Base-by-base conservation (phyloP, 257 asterid species). In the Solanum corneliomulleri region DNA sequence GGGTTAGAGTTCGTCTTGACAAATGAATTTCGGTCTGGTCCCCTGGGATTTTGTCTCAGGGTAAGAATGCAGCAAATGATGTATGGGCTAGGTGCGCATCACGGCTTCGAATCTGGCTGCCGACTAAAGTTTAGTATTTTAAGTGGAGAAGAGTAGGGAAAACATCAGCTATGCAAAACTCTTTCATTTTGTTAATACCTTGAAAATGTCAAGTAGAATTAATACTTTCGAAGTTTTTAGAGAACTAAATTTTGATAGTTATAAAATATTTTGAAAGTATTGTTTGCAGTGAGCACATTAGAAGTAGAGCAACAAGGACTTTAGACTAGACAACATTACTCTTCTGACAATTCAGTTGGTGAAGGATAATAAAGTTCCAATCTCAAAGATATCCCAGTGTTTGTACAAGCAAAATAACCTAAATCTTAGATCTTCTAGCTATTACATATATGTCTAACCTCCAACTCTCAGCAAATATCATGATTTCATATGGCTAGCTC, bases 391-490 rank as follows among this genome's bases (percentile, higher is more conserved):
- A 83, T 69, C 64, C 35, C 35, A 33, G 45, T 37, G 64, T 68
- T 85, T 86, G 84, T 52, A 87, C 87, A 86, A 68, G 85, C 47
- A 77, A 85, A 84, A 69, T 84, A 56, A 52, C 68, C 89, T 87
- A 77, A 80, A 33, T 25, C 44, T 87, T 20, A 45, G 37, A 62
- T 70, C 33, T 41, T 80, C 62, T 56, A 66, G 20, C 80, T 47
- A 83, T 86, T 86, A 83, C 41, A 86, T 39, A 87, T 45, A 87
- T 86, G 70, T 64, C 88, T 89, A 83, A 71, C 87, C 89, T 82
- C 89, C 86, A 86, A 60, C 86, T 86, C 60, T 23, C 21, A 81
- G 72, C 68, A 87, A 90, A 89, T 83, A 69, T 72, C 52, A 45
- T 72, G 87, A 75, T 87, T 87, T 77, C 25, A 47, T 88, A 27